Evolutionary conservation across 768 basidiomycete genomes (phyloP), one percentile per base, ranked within the genome.

Genomic region (Leccinum incarnatum): DNA sequence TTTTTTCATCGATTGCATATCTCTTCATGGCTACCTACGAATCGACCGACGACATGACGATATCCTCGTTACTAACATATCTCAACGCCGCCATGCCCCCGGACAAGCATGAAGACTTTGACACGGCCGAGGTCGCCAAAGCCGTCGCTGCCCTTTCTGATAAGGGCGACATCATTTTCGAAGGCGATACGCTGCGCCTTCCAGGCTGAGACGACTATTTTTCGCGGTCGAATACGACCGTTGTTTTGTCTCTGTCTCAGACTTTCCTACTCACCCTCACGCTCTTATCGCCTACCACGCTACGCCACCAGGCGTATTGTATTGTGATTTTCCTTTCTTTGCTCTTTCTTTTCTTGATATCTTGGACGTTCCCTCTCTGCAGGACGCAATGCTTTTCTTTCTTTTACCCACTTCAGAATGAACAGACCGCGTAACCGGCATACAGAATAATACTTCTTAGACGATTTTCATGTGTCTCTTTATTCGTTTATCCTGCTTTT

Each of bases 51-150:
- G 86, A 89, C 60, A 77, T 91, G 75, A 82, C 82, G 7, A 84
- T 91, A 66, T 86, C 86, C 3, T 75, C 86, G 9, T 75, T 91
- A 25, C 74, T 91, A 34, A 80, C 85, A 4, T 89, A 88, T 70
- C 78, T 91, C 56, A 91, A 91, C 65, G 83, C 88, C 2, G 88
- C 88, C 5, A 82, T 91, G 75, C 89, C 89, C 4, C 77, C 76
- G 27, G 89, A 90, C 68, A 91, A 91, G 72, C 84, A 89, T 67
- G 89, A 91, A 74, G 89, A 91, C 62, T 91, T 89, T 61, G 89
- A 91, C 70, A 89, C 87, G 12, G 78, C 79, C 2, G 89, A 91
- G 73, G 87, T 91, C 17, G 79, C 79, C 6, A 77, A 77, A 51
- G 78, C 78, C 4, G 80, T 80, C 14, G 80, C 75, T 1, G 64